A percentile compares a stretch with the other conserved stretches of the same genome.
Conservation (phyloP, 2,329 filamentous ascomycete species). For the Fusarium albosuccineum region DNA sequence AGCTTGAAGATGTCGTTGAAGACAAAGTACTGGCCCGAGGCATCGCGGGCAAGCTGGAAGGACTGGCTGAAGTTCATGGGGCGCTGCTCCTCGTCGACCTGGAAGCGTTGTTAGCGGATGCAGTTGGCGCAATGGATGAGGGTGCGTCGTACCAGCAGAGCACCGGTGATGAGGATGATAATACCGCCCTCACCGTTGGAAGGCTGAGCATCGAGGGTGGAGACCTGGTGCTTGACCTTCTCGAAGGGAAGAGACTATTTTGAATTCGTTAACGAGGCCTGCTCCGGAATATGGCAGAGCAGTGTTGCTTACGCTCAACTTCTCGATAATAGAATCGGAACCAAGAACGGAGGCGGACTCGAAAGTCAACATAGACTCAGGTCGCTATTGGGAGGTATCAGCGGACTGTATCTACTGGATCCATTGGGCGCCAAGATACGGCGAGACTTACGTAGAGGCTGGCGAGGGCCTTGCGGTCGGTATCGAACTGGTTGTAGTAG, state of each 20-base stretch:
- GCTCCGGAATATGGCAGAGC: background rate
- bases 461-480: slow-evolving; percentile 72
- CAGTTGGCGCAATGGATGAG: background rate
- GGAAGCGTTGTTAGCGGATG: slow-evolving; percentile 15
- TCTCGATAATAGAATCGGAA: slow-evolving; percentile 76
- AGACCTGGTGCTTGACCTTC: slow-evolving; percentile 82
- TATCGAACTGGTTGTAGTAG: slow-evolving; percentile 93
- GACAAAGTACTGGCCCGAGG: slow-evolving; percentile 80
- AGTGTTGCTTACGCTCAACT: slow-evolving; percentile 76
- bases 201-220: slow-evolving; percentile 87
- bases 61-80: slow-evolving; percentile 93
- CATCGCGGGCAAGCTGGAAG: slow-evolving; percentile 85
- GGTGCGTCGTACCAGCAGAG: slow-evolving; percentile 75
- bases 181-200: slow-evolving; percentile 74
- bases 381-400: slow-evolving; percentile 24
- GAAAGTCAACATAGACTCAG: slow-evolving; percentile 91
- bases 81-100: slow-evolving; percentile 88
- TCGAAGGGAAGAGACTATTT: slow-evolving; percentile 80
- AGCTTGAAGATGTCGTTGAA: slow-evolving; percentile 97
- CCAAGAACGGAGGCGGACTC: slow-evolving; percentile 79
- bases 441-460: slow-evolving; percentile 82
- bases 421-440: slow-evolving; percentile 59
- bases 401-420: slow-evolving; percentile 64
- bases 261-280: slow-evolving; percentile 21
- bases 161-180: slow-evolving; percentile 89